A percentile compares a stretch with the other conserved stretches of the same genome.
Evolutionary conservation across 306 rosid genomes (phyloP).

Genomic region (Alnus rubra): DNA sequence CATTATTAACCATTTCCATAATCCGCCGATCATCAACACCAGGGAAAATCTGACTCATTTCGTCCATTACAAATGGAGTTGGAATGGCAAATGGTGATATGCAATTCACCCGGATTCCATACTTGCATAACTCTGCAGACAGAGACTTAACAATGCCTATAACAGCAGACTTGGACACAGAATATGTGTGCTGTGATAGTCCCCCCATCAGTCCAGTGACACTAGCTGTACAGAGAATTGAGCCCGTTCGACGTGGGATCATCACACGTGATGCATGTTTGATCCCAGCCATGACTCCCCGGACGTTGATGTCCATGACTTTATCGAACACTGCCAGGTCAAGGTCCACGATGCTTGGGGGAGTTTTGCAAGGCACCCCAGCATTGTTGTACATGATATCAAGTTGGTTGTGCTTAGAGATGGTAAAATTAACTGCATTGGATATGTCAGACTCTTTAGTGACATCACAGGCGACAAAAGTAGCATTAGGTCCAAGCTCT

Average conservation of each 20-base stretch:
- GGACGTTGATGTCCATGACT: conserved; percentile 68
- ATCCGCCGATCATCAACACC: conserved; percentile 38
- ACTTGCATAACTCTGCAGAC: conserved; percentile 62
- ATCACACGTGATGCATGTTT: conserved; percentile 86
- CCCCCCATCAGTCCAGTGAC: conserved; percentile 79
- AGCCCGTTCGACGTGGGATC: conserved; percentile 65
- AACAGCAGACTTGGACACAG: conserved; percentile 70
- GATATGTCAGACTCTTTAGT: conserved; percentile 72
- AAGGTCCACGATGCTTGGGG: conserved; percentile 66
- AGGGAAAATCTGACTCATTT: conserved; percentile 52
- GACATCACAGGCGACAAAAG: conserved; percentile 71
- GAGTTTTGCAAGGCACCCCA: conserved; percentile 71
- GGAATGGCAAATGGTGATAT: conserved; percentile 80
- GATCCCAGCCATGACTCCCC: conserved; percentile 71
- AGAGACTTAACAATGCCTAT: conserved; percentile 70
- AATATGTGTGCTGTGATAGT: conserved; percentile 66
- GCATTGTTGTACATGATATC: conserved; percentile 89
- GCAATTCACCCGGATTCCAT: conserved; percentile 74
- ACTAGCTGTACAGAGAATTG: conserved; percentile 85
- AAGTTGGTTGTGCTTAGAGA: conserved; percentile 55
- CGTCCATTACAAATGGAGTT: conserved; percentile 53
- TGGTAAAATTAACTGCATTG: conserved; percentile 69
- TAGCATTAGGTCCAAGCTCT: conserved; percentile 69
- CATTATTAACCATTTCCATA: conserved; percentile 41
- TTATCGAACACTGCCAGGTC: conserved; percentile 57